Percentiles rank a stretch among this genome's conserved stretches.
Evolutionary conservation across 371 early-diverging fungal species (phyloP).

Genomic region (Catenaria anguillulae): DNA sequence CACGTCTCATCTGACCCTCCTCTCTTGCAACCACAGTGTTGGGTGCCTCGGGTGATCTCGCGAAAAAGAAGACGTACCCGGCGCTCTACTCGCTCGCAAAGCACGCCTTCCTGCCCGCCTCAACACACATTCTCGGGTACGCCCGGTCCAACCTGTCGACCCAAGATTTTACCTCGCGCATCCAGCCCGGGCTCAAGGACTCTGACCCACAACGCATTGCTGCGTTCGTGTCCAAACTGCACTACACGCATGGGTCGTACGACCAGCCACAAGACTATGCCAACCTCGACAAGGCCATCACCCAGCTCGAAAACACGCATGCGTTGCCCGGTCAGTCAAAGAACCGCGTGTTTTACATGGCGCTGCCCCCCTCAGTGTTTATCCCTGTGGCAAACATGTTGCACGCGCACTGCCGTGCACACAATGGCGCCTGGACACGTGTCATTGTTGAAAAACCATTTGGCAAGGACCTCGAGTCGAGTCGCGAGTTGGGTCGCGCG

Average conservation of each 20-base stretch:
- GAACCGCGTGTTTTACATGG: conserved; percentile 88
- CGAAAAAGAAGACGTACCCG: conserved; percentile 96
- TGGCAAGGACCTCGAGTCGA: conserved; percentile 80
- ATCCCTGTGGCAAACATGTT: conserved; percentile 59
- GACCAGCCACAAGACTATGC: conserved; percentile 61
- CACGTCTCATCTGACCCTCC: background rate
- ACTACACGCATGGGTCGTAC: conserved; percentile 81
- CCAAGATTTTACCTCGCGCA: conserved; percentile 57
- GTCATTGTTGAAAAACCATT: conserved; percentile 98
- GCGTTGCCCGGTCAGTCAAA: conserved; percentile 8
- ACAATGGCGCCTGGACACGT: conserved; percentile 37
- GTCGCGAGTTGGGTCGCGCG: conserved; percentile 46
- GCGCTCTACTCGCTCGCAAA: conserved; percentile 77
- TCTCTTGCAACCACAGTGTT: conserved; percentile 39
- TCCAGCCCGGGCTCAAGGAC: conserved; percentile 53
- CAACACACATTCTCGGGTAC: conserved; percentile 80
- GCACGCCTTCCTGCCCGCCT: conserved; percentile 55
- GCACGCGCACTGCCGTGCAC: conserved; percentile 42
- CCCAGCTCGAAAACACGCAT: conserved; percentile 31
- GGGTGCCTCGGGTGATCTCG: conserved; percentile 89
- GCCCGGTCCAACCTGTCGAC: conserved; percentile 73
- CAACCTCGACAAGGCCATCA: conserved; percentile 40
- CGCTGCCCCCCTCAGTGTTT: conserved; percentile 94
- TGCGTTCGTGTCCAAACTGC: conserved; percentile 56
- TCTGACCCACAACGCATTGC: conserved; percentile 36